These are phyloP conservation scores for Knoxdaviesia proteae DNA, from an alignment of 2,329 filamentous ascomycete species.

Conservation along the genomic window DNA sequence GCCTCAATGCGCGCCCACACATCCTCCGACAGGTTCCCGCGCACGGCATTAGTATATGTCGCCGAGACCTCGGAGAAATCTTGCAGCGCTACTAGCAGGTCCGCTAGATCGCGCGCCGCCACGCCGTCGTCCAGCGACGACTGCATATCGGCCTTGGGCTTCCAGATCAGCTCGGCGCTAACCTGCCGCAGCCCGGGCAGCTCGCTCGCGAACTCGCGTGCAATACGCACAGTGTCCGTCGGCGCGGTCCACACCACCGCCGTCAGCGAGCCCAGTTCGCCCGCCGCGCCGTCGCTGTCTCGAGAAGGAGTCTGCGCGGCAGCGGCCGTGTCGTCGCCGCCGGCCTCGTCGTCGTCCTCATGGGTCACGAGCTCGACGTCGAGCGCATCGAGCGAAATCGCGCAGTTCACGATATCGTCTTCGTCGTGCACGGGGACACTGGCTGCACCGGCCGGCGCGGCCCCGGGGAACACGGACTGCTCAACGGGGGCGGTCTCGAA, in stretches of 20 bases:
- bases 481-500: conserved; percentile 27
- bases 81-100: conserved; percentile 34
- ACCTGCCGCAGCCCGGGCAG: conserved; percentile 37
- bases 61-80: conserved; percentile 51
- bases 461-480: too few species aligned
- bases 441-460: background rate
- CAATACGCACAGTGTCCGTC: conserved; percentile 2
- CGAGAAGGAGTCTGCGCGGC: too few species aligned
- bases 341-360: background rate
- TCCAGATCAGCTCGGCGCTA: conserved; percentile 58
- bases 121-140: conserved; percentile 35
- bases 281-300: too few species aligned
- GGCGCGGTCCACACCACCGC: conserved; percentile 5
- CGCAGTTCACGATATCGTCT: conserved; percentile 4
- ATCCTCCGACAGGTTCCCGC: conserved; percentile 20
- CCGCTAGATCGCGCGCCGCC: conserved; percentile 29
- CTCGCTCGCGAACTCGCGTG: conserved; percentile 9
- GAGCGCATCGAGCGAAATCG: conserved; percentile 2
- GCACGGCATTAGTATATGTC: conserved; percentile 45
- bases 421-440: background rate
- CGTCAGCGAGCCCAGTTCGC: too few species aligned
- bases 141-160: conserved; percentile 53
- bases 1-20: conserved; percentile 24
- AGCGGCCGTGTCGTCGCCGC: background rate
- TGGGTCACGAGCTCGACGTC: conserved; percentile 4